Percentiles rank a stretch among this genome's conserved stretches.
Conservation (phyloP, 129 eudicot genomes). For the Scalesia atractyloides region DNA sequence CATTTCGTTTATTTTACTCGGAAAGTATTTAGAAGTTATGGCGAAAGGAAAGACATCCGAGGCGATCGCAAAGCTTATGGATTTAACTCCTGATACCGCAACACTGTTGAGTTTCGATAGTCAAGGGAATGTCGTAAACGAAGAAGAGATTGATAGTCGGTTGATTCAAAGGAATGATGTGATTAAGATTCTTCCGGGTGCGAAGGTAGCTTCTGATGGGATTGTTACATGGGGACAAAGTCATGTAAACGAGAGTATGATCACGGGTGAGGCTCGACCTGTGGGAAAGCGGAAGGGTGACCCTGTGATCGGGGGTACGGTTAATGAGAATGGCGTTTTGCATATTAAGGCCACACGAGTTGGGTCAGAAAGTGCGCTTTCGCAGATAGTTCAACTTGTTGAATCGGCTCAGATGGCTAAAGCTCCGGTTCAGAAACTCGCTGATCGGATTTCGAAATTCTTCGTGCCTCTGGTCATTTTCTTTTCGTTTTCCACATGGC, state of each 20-base stretch:
- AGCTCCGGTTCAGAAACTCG: slow-evolving; percentile 97
- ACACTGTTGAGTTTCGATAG: slow-evolving; percentile 60
- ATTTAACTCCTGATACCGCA: slow-evolving; percentile 85
- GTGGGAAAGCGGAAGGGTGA: slow-evolving; percentile 88
- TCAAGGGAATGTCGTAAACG: slow-evolving; percentile 65
- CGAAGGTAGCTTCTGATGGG: slow-evolving; percentile 92
- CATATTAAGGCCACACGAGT: slow-evolving; percentile 84
- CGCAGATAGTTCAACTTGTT: slow-evolving; percentile 94
- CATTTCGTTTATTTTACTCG: slow-evolving; percentile 85
- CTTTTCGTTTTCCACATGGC: slow-evolving; percentile 64
- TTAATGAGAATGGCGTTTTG: slow-evolving; percentile 86
- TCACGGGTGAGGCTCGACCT: slow-evolving; percentile 91
- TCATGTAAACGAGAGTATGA: slow-evolving; percentile 95
- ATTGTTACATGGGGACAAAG: slow-evolving; percentile 92
- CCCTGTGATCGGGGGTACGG: slow-evolving; percentile 89
- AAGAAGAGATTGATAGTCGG: slow-evolving; percentile 83
- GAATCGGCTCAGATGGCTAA: slow-evolving; percentile 99
- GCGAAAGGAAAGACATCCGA: slow-evolving; percentile 98
- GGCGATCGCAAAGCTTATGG: slow-evolving; percentile 95
- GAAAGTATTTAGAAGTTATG: slow-evolving; percentile 87
- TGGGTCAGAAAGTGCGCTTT: slow-evolving; percentile 94
- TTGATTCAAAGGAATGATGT: slow-evolving; percentile 82
- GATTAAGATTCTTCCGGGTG: slow-evolving; percentile 89
- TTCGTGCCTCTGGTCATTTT: slow-evolving; percentile 85
- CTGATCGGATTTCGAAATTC: slow-evolving; percentile 86